A percentile compares a stretch with the other conserved stretches of the same genome.
phyloP scores from a whole-genome alignment of 2,329 filamentous ascomycete species.

The Phialemoniopsis sp. region DNA sequence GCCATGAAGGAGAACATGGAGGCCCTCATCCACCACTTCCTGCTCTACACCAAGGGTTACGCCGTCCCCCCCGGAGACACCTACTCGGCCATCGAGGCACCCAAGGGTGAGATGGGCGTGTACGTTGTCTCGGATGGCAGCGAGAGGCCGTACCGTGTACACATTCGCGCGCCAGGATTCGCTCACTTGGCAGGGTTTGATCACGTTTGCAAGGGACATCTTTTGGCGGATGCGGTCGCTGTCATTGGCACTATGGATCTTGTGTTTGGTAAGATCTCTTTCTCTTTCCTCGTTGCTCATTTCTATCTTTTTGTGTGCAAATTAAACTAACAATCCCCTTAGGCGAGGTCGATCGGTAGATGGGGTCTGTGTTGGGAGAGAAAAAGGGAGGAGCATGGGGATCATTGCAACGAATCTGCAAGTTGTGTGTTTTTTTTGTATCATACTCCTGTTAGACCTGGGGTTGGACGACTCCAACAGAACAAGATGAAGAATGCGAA shows the following conservation, averaged over 20 bases:
- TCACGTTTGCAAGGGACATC: conserved; percentile 85
- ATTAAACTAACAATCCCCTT: conserved; percentile 35
- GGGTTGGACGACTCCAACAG: conserved; percentile 17
- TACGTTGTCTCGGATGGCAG: conserved; percentile 94
- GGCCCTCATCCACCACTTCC: conserved; percentile 97
- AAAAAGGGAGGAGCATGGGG: no score
- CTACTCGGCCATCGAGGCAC: conserved; percentile 97
- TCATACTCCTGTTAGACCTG: neutral
- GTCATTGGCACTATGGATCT: conserved; percentile 90
- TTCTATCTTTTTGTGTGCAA: neutral
- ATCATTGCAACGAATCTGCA: no score
- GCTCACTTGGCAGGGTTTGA: conserved; percentile 94
- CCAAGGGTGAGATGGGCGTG: conserved; percentile 99
- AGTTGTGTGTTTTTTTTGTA: no score
- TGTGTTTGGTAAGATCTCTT: conserved; percentile 69
- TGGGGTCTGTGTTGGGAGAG: conserved; percentile 6
- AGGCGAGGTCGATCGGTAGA: conserved; percentile 58
- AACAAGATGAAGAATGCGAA: conserved; percentile 2
- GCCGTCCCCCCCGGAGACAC: conserved; percentile 95
- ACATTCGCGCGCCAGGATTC: conserved; percentile 95
- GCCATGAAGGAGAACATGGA: conserved; percentile 99
- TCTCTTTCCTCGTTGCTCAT: conserved; percentile 1
- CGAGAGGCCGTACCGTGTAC: conserved; percentile 94
- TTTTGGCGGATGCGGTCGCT: conserved; percentile 93
- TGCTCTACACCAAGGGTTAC: conserved; percentile 98